phyloP scores from a whole-genome alignment of 2,329 filamentous ascomycete genomes.

The Albophoma yamanashiensis region DNA sequence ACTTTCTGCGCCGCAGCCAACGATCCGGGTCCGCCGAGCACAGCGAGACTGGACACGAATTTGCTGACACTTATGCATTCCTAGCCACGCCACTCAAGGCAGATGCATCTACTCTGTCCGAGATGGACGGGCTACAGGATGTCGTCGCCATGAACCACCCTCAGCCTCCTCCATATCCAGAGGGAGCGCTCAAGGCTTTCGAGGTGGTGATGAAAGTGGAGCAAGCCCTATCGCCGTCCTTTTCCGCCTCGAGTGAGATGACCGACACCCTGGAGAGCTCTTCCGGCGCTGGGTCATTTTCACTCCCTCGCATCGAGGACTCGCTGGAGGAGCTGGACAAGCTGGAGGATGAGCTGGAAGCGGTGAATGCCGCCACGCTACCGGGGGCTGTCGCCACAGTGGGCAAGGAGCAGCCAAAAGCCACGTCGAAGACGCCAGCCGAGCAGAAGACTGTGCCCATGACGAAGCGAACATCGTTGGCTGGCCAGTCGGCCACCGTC shows the following conservation, averaged over 20 bases:
- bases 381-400: slow-evolving; percentile 18
- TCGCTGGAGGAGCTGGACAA: slow-evolving; percentile 52
- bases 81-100: slow-evolving; percentile 33
- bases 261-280: slow-evolving; percentile 22
- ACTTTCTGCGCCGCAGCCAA: slow-evolving; percentile 31
- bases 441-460: slow-evolving; percentile 4
- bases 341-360: slow-evolving; percentile 51
- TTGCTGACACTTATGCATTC: slow-evolving; percentile 31
- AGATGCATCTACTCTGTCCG: slow-evolving; percentile 8
- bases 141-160: background rate
- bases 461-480: slow-evolving; percentile 6
- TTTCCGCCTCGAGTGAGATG: slow-evolving; percentile 18
- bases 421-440: slow-evolving; percentile 10
- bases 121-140: slow-evolving; percentile 8
- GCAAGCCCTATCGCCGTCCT: slow-evolving; percentile 20
- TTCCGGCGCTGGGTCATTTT: slow-evolving; percentile 19
- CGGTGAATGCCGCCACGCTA: slow-evolving; percentile 29
- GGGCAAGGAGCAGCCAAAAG: slow-evolving; percentile 6
- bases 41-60: slow-evolving; percentile 3
- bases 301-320: slow-evolving; percentile 47
- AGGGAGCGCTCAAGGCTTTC: slow-evolving; percentile 15
- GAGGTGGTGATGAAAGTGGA: slow-evolving; percentile 19
- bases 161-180: slow-evolving; percentile 13
- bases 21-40: slow-evolving; percentile 9
- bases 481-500: slow-evolving; percentile 19